Conservation (phyloP, 2,329 filamentous ascomycete species). For the Dactylella cylindrospora region DNA sequence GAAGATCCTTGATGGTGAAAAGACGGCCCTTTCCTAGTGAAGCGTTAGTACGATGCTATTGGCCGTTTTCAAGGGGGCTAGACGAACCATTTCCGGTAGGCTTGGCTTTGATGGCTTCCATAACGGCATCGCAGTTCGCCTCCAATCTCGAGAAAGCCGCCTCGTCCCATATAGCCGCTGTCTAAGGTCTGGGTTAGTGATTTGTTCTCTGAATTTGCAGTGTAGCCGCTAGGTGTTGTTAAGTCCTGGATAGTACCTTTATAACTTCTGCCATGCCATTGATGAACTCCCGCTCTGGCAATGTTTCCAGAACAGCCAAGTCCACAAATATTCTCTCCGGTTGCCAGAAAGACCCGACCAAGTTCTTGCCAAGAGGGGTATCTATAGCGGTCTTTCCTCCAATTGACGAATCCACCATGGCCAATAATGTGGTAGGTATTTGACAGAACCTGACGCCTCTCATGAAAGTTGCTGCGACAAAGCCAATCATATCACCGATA, state of each 20-base stretch:
- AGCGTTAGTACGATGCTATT: slow-evolving; percentile 8
- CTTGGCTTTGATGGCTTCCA: slow-evolving; percentile 68
- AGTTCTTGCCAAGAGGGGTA: slow-evolving; percentile 90
- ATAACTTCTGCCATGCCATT: slow-evolving; percentile 99
- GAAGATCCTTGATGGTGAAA: slow-evolving; percentile 66
- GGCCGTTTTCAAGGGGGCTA: slow-evolving; percentile 27
- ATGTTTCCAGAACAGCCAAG: slow-evolving; percentile 82
- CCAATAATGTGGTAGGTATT: slow-evolving; percentile 87
- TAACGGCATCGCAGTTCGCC: slow-evolving; percentile 73
- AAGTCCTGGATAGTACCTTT: slow-evolving; percentile 58
- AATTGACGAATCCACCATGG: slow-evolving; percentile 98
- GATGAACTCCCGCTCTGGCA: slow-evolving; percentile 89
- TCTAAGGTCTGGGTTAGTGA: slow-evolving; percentile 56
- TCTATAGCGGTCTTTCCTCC: slow-evolving; percentile 98
- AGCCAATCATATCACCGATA: slow-evolving; percentile 97
- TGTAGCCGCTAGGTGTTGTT: background rate
- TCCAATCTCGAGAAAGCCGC: slow-evolving; percentile 82
- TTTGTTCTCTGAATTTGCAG: background rate
- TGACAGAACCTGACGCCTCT: slow-evolving; percentile 93
- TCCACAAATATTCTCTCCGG: slow-evolving; percentile 93
- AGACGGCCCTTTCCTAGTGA: slow-evolving; percentile 60
- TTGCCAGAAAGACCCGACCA: slow-evolving; percentile 96
- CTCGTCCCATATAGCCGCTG: slow-evolving; percentile 93
- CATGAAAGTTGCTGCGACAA: slow-evolving; percentile 98
- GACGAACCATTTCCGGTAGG: slow-evolving; percentile 54